These are phyloP conservation scores for Talaromyces proteolyticus DNA, from an alignment of 495 filamentous ascomycete genomes.

Conservation along the genomic window DNA sequence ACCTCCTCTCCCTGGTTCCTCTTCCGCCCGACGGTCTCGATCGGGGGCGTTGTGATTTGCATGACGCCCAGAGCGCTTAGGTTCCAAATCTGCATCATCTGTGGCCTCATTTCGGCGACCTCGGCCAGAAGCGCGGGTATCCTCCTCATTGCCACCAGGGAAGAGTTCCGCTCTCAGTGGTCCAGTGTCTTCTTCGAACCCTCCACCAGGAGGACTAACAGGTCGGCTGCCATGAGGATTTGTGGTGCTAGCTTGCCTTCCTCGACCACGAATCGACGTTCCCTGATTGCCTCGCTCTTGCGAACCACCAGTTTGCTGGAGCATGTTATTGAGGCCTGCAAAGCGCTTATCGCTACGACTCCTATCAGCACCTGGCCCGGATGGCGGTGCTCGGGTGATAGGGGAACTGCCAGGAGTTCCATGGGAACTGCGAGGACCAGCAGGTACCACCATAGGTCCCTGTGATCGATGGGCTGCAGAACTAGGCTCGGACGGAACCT, in stretches of 20 bases:
- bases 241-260: constrained; percentile 23
- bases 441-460: constrained; percentile 23
- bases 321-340: constrained; percentile 35
- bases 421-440: constrained; percentile 29
- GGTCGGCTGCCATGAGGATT: constrained; percentile 27
- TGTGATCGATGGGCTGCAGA: constrained; percentile 18
- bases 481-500: constrained; percentile 15
- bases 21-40: constrained; percentile 19
- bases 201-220: constrained; percentile 17
- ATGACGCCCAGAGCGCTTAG: constrained; percentile 19
- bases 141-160: constrained; percentile 14
- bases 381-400: constrained; percentile 18
- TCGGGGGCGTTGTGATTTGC: constrained; percentile 11
- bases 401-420: constrained; percentile 16
- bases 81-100: constrained; percentile 25
- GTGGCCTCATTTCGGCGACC: constrained; percentile 23
- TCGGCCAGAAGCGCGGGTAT: constrained; percentile 9
- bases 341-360: constrained; percentile 39
- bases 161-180: constrained; percentile 21
- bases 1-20: constrained; percentile 16
- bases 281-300: constrained; percentile 25
- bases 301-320: constrained; percentile 33
- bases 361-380: constrained; percentile 26
- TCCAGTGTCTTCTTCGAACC: constrained; percentile 17
- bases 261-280: constrained; percentile 32